Base-by-base conservation (phyloP, 805 yeast genomes). In the Torulaspora gathmanii region DNA sequence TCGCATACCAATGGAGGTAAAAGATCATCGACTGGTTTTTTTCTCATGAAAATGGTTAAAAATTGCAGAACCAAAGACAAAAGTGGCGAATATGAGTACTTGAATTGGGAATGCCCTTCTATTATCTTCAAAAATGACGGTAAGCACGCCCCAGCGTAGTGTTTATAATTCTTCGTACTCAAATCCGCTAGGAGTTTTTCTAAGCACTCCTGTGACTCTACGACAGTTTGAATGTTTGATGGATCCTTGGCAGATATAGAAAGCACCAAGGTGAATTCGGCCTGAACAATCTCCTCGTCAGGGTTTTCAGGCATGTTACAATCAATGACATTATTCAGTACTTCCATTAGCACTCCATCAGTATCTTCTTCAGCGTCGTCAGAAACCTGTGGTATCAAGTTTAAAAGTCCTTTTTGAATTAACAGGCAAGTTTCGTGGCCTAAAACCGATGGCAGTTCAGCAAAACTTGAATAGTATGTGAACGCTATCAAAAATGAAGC, bases 311-410 rank as follows among this genome's bases (percentile, higher is more conserved):
- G 70, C 7, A 83, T 70, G 38, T 72, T 70, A 31, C 85, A 74
- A 1, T 81, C 76, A 2, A 74, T 71, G 7, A 54, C 49, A 16
- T 54, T 45, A 1, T 80, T 71, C n/a, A 86, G 63, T 0, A 84
- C 75, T 59, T 89, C 96, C 10, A 86, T 72, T 33, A 90, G 64
- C 37, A 84, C 72, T 1, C 89, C 77, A 28, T 85, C 79, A 0
- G 95, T 77, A 56, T 90, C 98, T 37, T 87, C 96, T 36, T 80
- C 85, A 0, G 93, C 77, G 1, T 78, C 83, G 1, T 73, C 75
- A 3, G 75, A 58, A 8, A 91, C 62, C 2, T 72, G 61, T 2
- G 61, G 56, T 9, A 81, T 71, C 0, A 78, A 50, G 1, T 52
- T 37, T 29, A 77, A 57, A 9, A 70, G 51, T 3, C 51, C 50